Conservation (phyloP, 2,329 filamentous ascomycete species). For the Ophiobolus disseminans region DNA sequence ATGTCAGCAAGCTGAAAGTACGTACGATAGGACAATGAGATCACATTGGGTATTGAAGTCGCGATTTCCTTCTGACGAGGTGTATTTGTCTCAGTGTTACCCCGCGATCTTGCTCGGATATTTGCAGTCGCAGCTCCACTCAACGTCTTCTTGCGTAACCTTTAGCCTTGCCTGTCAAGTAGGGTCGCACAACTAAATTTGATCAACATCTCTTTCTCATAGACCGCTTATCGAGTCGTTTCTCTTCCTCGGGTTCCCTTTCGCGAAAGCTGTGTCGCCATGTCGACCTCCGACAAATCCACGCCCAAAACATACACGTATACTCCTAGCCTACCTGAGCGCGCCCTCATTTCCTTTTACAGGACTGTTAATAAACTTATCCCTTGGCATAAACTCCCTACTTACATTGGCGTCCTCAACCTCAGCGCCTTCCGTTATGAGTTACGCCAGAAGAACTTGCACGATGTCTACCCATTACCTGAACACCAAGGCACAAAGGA, state of each 20-base stretch:
- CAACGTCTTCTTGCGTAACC: no score
- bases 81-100: no score
- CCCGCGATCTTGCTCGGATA: no score
- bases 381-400: slow-evolving; percentile 55
- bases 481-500: slow-evolving; percentile 47
- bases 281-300: slow-evolving; percentile 2
- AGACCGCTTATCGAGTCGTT: no score
- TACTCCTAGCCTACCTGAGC: slow-evolving; percentile 18
- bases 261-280: background rate
- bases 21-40: background rate
- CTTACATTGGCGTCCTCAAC: slow-evolving; percentile 52
- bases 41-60: no score
- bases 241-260: background rate
- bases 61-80: no score
- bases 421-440: slow-evolving; percentile 52
- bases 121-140: no score
- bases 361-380: slow-evolving; percentile 50
- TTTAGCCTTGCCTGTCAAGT: no score
- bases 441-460: slow-evolving; percentile 54
- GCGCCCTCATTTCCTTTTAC: slow-evolving; percentile 42
- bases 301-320: slow-evolving; percentile 8
- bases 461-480: slow-evolving; percentile 52
- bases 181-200: no score
- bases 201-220: no score
- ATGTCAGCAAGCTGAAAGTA: background rate